Evolutionary conservation across 1,139 yeast genomes (phyloP), one percentile per base, ranked within the genome.

Genomic region (Sugiyamaella xylanicola): DNA sequence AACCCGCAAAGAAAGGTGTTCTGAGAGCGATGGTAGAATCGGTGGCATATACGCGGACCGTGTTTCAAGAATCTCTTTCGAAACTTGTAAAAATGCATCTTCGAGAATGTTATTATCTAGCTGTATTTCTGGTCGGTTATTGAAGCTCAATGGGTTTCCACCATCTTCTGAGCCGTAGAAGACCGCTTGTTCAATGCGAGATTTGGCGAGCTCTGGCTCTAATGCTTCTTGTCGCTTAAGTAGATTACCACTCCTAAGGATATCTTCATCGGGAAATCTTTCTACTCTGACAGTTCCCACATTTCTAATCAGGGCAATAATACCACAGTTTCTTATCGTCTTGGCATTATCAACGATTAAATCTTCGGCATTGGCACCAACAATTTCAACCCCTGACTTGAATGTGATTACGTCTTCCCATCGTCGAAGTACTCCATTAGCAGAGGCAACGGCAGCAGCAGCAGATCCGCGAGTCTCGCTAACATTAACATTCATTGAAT

Each of bases 131-230:
- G 71, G 64, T 15, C 79, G 73, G 45, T 80, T 68, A 62, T 81
- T 78, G 68, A 89, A 90, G 44, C 83, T 81, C 25, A 91, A 67
- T 57, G 81, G 87, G 50, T 74, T 82, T 64, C 53, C 55, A 22
- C 55, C 53, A 17, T 65, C 68, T 1, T 74, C 71, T 54, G 76
- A 75, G 0, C 80, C 76, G 63, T 77, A 86, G 64, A 84, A 86
- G 0, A 91, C 81, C 0, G 90, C 96, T 69, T 91, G 97, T 63
- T 87, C 95, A 25, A 91, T 80, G 61, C 84, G 90, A 0, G 90
- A 80, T 66, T 85, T 86, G 47, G 86, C 76, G 55, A 83, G 74
- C 4, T 77, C 70, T 2, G 75, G 60, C 36, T 63, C 68, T 21
- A 65, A 57, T 2, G 53, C 61, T 43, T 40, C 37, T 29, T 49